Evolutionary conservation across 345 rosid genomes (phyloP), one percentile per base, ranked within the genome.

Genomic region (Cochlearia excelsa): DNA sequence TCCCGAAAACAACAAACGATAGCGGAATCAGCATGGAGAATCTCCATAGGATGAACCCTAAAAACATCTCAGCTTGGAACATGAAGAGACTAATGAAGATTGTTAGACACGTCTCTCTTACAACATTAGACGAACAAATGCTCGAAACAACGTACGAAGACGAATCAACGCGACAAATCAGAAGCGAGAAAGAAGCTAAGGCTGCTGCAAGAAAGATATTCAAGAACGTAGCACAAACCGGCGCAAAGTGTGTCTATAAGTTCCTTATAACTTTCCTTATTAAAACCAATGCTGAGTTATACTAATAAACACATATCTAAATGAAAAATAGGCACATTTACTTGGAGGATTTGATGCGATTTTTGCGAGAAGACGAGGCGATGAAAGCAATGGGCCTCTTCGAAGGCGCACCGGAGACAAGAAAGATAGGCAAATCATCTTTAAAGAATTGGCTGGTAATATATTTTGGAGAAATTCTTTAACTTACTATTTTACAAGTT

Each of bases 41-140:
- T 31, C 56, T 93, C 58, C 95, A 87, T 16, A 87, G 77, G 70
- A 75, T 93, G 55, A 93, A 82, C 47, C 67, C 71, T 7, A 81
- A 79, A 82, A 93, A 93, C 29, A 54, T 93, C 5, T 93, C 97
- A 0, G 99, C 99, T 11, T 93, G 99, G 99, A 89, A 84, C 51
- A 93, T 93, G 99, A 93, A 93, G 81, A 84, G 95, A 59, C 69
- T 93, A 78, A 77, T 93, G 79, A 93, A 85, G 29, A 81, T 93
- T 43, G 97, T 93, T 5, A 74, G 87, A 61, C 69, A 79, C 2
- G 99, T 88, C 6, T 70, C 88, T 0, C 69, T 93, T 33, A 68
- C 95, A 1, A 93, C 99, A 16, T 58, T 93, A 72, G 96, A 85
- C 26, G 99, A 93, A 58, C 95, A 87, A 37, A 59, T 82, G 28